Base-by-base conservation (phyloP, 2,329 filamentous ascomycete species). In the Penicillium italicum region DNA sequence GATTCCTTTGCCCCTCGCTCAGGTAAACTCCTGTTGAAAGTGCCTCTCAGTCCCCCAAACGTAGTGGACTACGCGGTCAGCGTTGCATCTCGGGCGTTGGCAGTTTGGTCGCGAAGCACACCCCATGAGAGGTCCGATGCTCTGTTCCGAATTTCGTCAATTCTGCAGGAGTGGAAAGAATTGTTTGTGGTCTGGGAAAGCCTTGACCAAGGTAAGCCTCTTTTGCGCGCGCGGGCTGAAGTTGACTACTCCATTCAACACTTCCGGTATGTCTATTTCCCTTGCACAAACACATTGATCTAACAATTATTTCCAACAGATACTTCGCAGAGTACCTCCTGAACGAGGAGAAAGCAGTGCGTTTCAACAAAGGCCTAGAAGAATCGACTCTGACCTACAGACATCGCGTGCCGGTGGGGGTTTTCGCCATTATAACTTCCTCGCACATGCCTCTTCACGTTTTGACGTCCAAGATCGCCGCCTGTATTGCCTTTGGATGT, bases 101-200 rank as follows among this genome's bases (percentile, higher is more conserved):
- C 0, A 8, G 14, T 3, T 16, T 45, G 43, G 43, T 45, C 43
- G 4, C 14, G 5, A 1, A 24, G 14, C 5, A 16, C 20, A 2
- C 1, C 14, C 11, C 8, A 8, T 1, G 0, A n/a, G 5, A 20
- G 43, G 9, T 45, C 30, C 2, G 20, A 31, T 0, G 0, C 20
- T 12, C 43, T 45, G 3, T 3, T 34, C 9, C 30, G 30, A 7
- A n/a, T 45, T n/a, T 30, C 43, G 1, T 16, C 14, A 3, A 22
- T 45, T 11, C 2, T 45, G 18, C 28, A 45, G 2, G 1, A 24
- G 0, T 34, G 33, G 20, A 34, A 12, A 11, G 43, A 45, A 0
- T 6, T 34, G 9, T 45, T 45, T 34, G 3, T 9, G 0, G 3
- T 45, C 0, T 45, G 43, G 43, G 43, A 45, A 24, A 33, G 5